Percentiles rank a stretch among this genome's conserved stretches.
phyloP scores from a whole-genome alignment of 176 grass and related monocot species.

The Triticum urartu region DNA sequence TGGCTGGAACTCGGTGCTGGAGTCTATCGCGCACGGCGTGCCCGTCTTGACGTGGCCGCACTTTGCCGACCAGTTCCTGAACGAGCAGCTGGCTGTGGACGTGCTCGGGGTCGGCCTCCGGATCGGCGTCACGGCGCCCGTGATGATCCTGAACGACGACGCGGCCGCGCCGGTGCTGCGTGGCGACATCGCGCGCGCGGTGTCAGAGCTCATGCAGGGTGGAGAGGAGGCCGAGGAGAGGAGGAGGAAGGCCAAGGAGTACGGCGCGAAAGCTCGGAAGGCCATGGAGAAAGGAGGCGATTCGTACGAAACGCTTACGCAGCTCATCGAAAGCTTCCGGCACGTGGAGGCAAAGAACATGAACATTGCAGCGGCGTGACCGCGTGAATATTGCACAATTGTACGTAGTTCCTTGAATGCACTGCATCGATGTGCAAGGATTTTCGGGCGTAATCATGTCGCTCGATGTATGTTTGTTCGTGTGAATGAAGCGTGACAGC shows the following conservation, averaged over 20 bases:
- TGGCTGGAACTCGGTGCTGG: conserved; percentile 52
- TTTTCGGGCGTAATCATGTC: background rate
- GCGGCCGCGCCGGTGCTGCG: background rate
- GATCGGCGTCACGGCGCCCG: conserved; percentile 18
- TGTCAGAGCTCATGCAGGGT: conserved; percentile 38
- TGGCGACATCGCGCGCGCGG: conserved; percentile 8
- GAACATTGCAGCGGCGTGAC: background rate
- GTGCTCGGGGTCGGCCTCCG: conserved; percentile 46
- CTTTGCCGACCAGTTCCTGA: conserved; percentile 59
- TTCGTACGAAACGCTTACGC: background rate
- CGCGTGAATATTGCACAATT: background rate
- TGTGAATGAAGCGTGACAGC: background rate
- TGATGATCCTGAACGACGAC: background rate
- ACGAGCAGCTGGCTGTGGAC: conserved; percentile 49
- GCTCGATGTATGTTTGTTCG: background rate
- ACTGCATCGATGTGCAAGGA: background rate
- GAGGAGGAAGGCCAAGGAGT: conserved; percentile 37
- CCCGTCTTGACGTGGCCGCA: conserved; percentile 58
- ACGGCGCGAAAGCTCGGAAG: conserved; percentile 30
- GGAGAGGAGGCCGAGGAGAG: conserved; percentile 32
- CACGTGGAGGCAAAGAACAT: background rate
- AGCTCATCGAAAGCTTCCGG: background rate
- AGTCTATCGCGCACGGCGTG: conserved; percentile 46
- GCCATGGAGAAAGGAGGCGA: background rate
- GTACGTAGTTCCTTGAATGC: background rate